phyloP scores from a whole-genome alignment of 148 eudicot genomes.

The Rhododendron vialii region DNA sequence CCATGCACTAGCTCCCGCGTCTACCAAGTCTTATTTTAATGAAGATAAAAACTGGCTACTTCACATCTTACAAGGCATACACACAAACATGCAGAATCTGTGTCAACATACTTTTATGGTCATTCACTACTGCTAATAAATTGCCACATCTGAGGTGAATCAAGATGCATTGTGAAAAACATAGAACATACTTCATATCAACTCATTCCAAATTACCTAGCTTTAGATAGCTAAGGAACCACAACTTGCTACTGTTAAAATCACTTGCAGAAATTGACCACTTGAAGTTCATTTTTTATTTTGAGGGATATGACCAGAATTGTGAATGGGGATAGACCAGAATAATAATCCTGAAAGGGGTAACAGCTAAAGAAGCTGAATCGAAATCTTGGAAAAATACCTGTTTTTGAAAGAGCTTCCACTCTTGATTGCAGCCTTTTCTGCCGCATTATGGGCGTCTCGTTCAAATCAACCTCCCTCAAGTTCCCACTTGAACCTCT shows the following conservation, averaged over 20 bases:
- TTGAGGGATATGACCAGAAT: neutral
- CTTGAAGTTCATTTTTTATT: neutral
- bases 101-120: neutral
- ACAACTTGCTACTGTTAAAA: neutral
- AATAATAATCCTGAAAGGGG: neutral
- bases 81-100: neutral
- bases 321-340: neutral
- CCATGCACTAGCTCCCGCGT: neutral
- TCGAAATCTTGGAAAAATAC: constrained; percentile 16
- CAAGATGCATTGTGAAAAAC: neutral
- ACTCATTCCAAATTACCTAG: neutral
- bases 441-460: constrained; percentile 31
- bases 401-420: constrained; percentile 42
- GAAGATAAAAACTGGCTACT: neutral
- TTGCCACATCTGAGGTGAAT: neutral
- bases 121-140: neutral
- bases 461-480: constrained; percentile 45
- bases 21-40: neutral
- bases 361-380: neutral
- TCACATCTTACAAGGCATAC: neutral
- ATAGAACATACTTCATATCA: neutral
- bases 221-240: neutral
- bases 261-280: neutral
- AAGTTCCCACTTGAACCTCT: constrained; percentile 35
- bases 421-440: constrained; percentile 29